Evolutionary conservation across 2,329 filamentous ascomycete species (phyloP).

Genomic region (Hirsutella minnesotensis): DNA sequence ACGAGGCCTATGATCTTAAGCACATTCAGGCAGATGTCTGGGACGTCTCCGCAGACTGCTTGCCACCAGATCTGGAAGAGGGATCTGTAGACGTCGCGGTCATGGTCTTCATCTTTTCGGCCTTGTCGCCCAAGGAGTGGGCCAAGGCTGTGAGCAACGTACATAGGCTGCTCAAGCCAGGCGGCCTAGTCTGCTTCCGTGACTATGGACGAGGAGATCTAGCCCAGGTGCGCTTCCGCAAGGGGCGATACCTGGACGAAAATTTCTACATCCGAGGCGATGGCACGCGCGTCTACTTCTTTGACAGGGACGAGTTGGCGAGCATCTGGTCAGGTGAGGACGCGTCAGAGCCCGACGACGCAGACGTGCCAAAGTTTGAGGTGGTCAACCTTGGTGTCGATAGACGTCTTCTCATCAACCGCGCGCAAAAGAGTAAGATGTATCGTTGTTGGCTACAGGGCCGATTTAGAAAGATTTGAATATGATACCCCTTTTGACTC

Average conservation of each 20-base stretch:
- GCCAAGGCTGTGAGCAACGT: conserved; percentile 70
- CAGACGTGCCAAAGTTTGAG: conserved; percentile 41
- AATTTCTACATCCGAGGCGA: conserved; percentile 97
- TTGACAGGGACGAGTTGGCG: conserved; percentile 73
- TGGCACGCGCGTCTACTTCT: conserved; percentile 95
- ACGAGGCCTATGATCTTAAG: conserved; percentile 61
- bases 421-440: conserved; percentile 88
- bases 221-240: conserved; percentile 94
- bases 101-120: conserved; percentile 96
- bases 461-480: conserved; percentile 58
- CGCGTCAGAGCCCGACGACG: conserved; percentile 11
- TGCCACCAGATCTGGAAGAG: conserved; percentile 67
- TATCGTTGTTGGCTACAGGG: conserved; percentile 95
- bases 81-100: conserved; percentile 83
- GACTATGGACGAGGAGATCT: conserved; percentile 95
- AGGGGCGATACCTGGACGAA: conserved; percentile 84
- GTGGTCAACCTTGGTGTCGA: conserved; percentile 74
- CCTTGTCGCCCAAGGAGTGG: conserved; percentile 79
- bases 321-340: conserved; percentile 58
- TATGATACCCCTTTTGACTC: conserved; percentile 5
- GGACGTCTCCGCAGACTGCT: conserved; percentile 64
- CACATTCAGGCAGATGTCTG: conserved; percentile 85
- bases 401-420: conserved; percentile 81
- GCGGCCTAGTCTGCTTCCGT: conserved; percentile 86
- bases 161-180: conserved; percentile 72